Evolutionary conservation across 2,329 filamentous ascomycete species (phyloP), one percentile per base, ranked within the genome.

Genomic region (Esteya vermicola): DNA sequence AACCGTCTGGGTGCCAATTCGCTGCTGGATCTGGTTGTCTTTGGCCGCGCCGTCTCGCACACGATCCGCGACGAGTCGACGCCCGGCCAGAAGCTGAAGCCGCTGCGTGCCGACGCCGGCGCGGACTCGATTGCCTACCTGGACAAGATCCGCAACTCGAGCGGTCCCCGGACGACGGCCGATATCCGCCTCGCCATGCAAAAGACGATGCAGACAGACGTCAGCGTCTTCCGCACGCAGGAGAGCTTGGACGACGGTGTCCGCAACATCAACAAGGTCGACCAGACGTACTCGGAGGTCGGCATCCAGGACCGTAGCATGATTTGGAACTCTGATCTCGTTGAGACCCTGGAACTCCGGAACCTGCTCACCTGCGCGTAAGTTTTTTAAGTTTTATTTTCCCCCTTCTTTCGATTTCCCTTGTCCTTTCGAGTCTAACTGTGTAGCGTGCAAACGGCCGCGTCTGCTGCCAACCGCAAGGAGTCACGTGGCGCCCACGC

Each of bases 291-390:
- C 66, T 64, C 70, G 52, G 71, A 95, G 56, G 81, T 96, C 52
- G 85, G 85, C 56, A 95, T 85, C 67, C 93, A 94, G 76, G 89
- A 96, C 64, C 83, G 91, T 63, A 93, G 85, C 73, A 95, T 96
- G 89, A 96, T 96, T 70, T 96, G 89, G 89, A 96, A 96, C 78
- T 86, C 84, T 20, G 89, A 96, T 57, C 76, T 96, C 30, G 85
- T 94, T 46, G 89, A 96, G 73, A 93, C 89, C 8, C 77, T 98
- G 42, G 91, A 98, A 67, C 71, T 96, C 56, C 76, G 88, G 57
- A 98, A 98, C 64, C 64, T 98, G 55, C 68, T 98, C 58, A 96
- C 91, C 55, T 96, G 91, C 78, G 89, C 88, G 76, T 85, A 78
- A 68, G 81, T 81, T 47, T 37, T 33, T 32, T n/a, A n/a, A n/a